Evolutionary conservation across 2,329 filamentous ascomycete genomes (phyloP).

Genomic region (Diaporthe australafricana): DNA sequence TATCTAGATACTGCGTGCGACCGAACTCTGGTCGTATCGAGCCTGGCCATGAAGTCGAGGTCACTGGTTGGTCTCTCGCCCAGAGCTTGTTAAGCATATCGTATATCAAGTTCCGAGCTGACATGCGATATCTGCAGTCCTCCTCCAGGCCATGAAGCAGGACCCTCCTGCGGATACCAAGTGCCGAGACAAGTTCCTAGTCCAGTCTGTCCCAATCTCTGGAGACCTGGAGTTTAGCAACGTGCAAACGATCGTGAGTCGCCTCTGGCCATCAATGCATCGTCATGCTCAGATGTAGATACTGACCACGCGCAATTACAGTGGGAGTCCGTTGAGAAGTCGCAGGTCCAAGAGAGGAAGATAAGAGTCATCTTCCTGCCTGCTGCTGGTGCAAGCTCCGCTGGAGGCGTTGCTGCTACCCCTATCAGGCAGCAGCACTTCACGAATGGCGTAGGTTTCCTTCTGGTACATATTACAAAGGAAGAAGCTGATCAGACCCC

Average conservation of each 20-base stretch:
- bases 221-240: conserved; percentile 86
- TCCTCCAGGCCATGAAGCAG: conserved; percentile 97
- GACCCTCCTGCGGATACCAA: conserved; percentile 88
- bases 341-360: conserved; percentile 89
- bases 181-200: conserved; percentile 97
- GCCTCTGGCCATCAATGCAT: not conserved
- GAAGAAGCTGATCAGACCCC: conserved; percentile 15
- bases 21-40: conserved; percentile 98
- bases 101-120: conserved; percentile 25
- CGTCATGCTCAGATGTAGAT: conserved; percentile 23
- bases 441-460: conserved; percentile 45
- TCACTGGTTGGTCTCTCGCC: conserved; percentile 74
- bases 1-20: conserved; percentile 89
- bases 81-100: not conserved
- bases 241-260: conserved; percentile 81
- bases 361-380: conserved; percentile 90
- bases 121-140: conserved; percentile 67
- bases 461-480: not conserved
- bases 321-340: conserved; percentile 86
- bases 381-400: conserved; percentile 63
- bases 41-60: conserved; percentile 88
- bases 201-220: conserved; percentile 88
- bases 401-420: conserved; percentile 41
- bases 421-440: conserved; percentile 43
- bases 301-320: conserved; percentile 52